These are phyloP conservation scores for Echites panduratus DNA, from an alignment of 257 asterid genomes.

Conservation along the genomic window DNA sequence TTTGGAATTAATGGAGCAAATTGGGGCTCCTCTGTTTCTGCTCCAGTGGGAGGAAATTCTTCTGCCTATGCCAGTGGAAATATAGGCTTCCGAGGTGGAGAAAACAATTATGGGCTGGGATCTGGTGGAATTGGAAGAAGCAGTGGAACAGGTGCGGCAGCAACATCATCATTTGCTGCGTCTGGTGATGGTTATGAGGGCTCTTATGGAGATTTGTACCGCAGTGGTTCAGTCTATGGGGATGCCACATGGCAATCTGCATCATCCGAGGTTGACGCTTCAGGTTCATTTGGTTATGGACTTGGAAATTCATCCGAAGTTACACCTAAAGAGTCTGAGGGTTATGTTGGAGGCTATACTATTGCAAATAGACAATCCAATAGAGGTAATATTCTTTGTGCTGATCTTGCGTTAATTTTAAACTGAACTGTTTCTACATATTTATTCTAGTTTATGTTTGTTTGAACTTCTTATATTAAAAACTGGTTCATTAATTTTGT, in stretches of 20 bases:
- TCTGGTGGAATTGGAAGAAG: conserved; percentile 60
- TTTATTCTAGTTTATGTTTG: conserved; percentile 3
- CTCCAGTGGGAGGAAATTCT: conserved; percentile 45
- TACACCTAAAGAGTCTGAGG: conserved; percentile 38
- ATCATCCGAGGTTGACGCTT: conserved; percentile 37
- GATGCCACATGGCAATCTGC: conserved; percentile 44
- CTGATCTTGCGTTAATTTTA: neutral
- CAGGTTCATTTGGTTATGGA: conserved; percentile 45
- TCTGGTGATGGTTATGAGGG: conserved; percentile 44
- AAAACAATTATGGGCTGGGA: conserved; percentile 47
- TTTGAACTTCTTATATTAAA: neutral
- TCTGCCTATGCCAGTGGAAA: conserved; percentile 48
- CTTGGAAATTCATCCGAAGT: conserved; percentile 38
- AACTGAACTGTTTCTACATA: conserved; percentile 1
- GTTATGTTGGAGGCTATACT: conserved; percentile 33
- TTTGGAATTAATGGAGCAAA: conserved; percentile 57
- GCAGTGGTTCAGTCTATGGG: conserved; percentile 32
- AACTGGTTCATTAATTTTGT: neutral
- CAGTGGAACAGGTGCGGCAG: conserved; percentile 36
- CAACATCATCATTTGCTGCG: conserved; percentile 45
- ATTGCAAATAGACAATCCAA: conserved; percentile 58
- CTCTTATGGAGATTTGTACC: conserved; percentile 34
- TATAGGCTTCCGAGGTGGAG: conserved; percentile 53
- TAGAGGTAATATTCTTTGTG: conserved; percentile 52
- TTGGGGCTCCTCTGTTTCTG: conserved; percentile 65